phyloP scores from a whole-genome alignment of 306 rosid genomes.

The Calophaca sinica region DNA sequence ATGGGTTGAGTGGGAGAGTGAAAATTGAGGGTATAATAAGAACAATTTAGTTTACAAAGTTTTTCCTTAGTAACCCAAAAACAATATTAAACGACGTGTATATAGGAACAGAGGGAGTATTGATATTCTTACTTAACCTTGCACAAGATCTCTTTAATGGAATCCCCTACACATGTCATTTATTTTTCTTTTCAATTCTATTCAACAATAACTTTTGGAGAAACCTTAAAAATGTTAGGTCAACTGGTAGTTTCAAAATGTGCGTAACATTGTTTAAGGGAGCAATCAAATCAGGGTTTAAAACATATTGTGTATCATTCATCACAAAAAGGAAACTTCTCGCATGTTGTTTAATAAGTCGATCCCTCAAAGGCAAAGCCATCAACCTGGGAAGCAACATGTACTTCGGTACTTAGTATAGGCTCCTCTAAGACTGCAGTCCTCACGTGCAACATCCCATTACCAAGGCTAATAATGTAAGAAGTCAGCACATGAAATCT shows the following conservation, averaged over 20 bases:
- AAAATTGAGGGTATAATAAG: too few relatives aligned
- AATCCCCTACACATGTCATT: constrained; percentile 74
- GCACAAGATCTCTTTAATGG: neutral
- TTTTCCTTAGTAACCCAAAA: too few relatives aligned
- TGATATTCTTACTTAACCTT: too few relatives aligned
- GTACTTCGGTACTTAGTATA: constrained; percentile 71
- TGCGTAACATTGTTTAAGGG: constrained; percentile 79
- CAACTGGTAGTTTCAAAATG: constrained; percentile 73
- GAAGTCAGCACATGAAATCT: constrained; percentile 79
- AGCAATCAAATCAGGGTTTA: constrained; percentile 69
- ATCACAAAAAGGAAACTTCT: constrained; percentile 84
- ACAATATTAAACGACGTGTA: too few relatives aligned
- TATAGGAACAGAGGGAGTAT: too few relatives aligned
- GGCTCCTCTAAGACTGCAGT: constrained; percentile 72
- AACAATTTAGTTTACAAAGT: too few relatives aligned
- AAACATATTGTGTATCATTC: constrained; percentile 67
- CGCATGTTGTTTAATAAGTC: constrained; percentile 77
- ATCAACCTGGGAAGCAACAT: constrained; percentile 76
- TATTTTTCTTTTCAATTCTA: constrained; percentile 76
- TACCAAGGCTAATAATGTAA: constrained; percentile 76
- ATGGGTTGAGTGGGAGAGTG: too few relatives aligned
- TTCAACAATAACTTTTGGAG: constrained; percentile 81
- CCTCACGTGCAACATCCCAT: constrained; percentile 84
- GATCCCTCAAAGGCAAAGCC: constrained; percentile 86
- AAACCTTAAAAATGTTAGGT: constrained; percentile 77